phyloP scores from a whole-genome alignment of 306 rosid species.

The Lagenaria siceraria region DNA sequence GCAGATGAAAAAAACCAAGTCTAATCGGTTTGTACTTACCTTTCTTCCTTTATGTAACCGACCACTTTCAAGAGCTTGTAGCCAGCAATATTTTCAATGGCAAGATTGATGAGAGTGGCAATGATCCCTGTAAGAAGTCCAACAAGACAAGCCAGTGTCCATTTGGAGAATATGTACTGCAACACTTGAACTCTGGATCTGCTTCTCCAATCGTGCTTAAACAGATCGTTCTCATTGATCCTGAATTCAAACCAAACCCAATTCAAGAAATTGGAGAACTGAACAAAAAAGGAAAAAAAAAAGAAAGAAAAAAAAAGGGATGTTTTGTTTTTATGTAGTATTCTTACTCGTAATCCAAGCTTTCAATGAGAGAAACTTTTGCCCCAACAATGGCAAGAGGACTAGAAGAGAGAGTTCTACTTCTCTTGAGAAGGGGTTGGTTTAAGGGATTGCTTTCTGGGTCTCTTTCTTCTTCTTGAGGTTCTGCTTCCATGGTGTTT shows the following conservation, averaged over 20 bases:
- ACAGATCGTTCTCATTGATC: slow-evolving; percentile 80
- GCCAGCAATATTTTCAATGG: slow-evolving; percentile 79
- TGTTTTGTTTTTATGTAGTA: background rate
- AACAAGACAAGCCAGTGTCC: slow-evolving; percentile 64
- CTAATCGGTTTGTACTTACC: slow-evolving; percentile 20
- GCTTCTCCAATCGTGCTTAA: slow-evolving; percentile 90
- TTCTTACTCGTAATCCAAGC: slow-evolving; percentile 74
- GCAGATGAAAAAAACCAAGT: background rate
- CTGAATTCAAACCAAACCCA: slow-evolving; percentile 30
- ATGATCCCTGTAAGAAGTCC: slow-evolving; percentile 76
- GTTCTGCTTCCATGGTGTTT: slow-evolving; percentile 24
- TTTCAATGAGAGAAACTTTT: slow-evolving; percentile 69
- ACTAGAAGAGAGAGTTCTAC: slow-evolving; percentile 50
- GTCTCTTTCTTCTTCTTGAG: slow-evolving; percentile 42
- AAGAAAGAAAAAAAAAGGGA: background rate
- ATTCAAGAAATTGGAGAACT: background rate
- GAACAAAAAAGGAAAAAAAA: background rate
- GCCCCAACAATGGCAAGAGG: slow-evolving; percentile 72
- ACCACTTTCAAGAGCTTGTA: slow-evolving; percentile 62
- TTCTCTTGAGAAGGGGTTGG: slow-evolving; percentile 53
- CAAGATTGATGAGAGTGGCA: slow-evolving; percentile 79
- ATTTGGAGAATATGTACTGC: slow-evolving; percentile 62
- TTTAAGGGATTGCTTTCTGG: slow-evolving; percentile 49
- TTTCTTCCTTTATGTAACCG: slow-evolving; percentile 27
- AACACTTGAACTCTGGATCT: slow-evolving; percentile 63